Percentiles rank a stretch among this genome's conserved stretches.
These are phyloP conservation scores for Akanthomyces dipterigenus DNA, from an alignment of 2,329 filamentous ascomycete genomes.

Conservation along the genomic window DNA sequence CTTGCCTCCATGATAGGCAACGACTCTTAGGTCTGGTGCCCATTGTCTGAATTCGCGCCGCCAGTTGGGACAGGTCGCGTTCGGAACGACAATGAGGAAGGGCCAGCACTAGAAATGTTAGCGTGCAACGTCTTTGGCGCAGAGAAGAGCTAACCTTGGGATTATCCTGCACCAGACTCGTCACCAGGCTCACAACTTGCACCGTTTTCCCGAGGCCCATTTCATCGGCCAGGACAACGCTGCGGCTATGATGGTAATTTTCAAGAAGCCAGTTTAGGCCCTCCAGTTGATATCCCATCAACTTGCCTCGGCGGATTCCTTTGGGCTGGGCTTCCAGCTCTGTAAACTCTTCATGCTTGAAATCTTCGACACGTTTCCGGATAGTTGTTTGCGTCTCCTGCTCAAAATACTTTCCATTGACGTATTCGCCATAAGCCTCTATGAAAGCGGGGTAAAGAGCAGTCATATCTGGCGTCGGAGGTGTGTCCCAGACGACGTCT, in stretches of 20 bases:
- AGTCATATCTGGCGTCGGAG: slow-evolving; percentile 57
- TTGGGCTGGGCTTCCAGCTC: slow-evolving; percentile 67
- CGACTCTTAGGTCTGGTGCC: slow-evolving; percentile 77
- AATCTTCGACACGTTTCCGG: slow-evolving; percentile 60
- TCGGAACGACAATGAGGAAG: slow-evolving; percentile 88
- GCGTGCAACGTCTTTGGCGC: not conserved
- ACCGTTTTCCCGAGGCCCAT: slow-evolving; percentile 99
- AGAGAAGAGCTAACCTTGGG: slow-evolving; percentile 35
- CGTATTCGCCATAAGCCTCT: slow-evolving; percentile 78
- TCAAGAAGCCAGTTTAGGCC: slow-evolving; percentile 93
- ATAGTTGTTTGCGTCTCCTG: slow-evolving; percentile 51
- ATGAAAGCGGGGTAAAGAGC: slow-evolving; percentile 74
- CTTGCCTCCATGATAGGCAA: slow-evolving; percentile 82
- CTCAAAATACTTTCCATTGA: slow-evolving; percentile 67
- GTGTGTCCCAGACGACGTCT: slow-evolving; percentile 82
- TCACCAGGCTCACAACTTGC: slow-evolving; percentile 78
- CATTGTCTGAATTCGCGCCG: slow-evolving; percentile 91
- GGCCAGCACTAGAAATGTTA: slow-evolving; percentile 60
- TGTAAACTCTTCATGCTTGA: slow-evolving; percentile 59
- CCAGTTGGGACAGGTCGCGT: slow-evolving; percentile 97
- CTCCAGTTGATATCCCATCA: slow-evolving; percentile 92
- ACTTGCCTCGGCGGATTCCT: slow-evolving; percentile 65
- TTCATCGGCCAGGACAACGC: slow-evolving; percentile 89
- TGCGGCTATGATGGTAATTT: slow-evolving; percentile 76
- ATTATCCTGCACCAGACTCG: slow-evolving; percentile 60